Evolutionary conservation across 1,284 basidiomycete genomes (phyloP), one percentile per base, ranked within the genome.

Genomic region (Pterulicium gracile): DNA sequence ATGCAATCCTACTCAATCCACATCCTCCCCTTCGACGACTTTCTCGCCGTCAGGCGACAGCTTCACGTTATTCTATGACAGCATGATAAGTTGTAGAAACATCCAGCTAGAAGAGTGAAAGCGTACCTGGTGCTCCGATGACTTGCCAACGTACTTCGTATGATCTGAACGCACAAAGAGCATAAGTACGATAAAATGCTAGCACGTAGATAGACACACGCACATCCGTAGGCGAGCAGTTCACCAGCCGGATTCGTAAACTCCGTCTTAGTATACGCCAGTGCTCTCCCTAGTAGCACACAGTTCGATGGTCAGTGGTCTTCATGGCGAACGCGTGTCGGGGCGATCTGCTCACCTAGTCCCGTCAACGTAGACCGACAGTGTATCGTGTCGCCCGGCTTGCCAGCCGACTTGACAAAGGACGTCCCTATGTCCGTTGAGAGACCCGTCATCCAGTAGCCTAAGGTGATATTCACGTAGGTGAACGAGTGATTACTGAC

Each of bases 381-480:
- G 44, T 74, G 70, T 18, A 89, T 61, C 4, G 71, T 62, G 50
- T 88, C 83, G 3, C 84, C 86, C 0, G 67, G 64, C 45, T 65
- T 70, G 15, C 87, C 88, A 1, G 73, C 82, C 12, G 82, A 79
- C 43, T 77, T 77, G 46, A 88, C 78, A 54, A 89, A 94, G 2
- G 86, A 88, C 0, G 88, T 81, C 42, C 81, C 81, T 55, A 95
- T 82, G 58, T 94, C 90, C 1, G 88, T 90, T 2, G 85, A 89
- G 4, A 94, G 88, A 14, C 90, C 85, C 0, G 91, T 93, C 79
- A 89, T 86, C 60, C 68, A 84, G 10, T 41, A 10, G 7, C 39
- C 27, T 32, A 23, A 34, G 39, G 17, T 36, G 3, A 39, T 46
- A 4, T 14, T 3, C 20, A 39, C 23, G 34, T 14, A 23, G 17